phyloP scores from a whole-genome alignment of 2,329 filamentous ascomycete genomes.

The Trichoderma brevicompactum region DNA sequence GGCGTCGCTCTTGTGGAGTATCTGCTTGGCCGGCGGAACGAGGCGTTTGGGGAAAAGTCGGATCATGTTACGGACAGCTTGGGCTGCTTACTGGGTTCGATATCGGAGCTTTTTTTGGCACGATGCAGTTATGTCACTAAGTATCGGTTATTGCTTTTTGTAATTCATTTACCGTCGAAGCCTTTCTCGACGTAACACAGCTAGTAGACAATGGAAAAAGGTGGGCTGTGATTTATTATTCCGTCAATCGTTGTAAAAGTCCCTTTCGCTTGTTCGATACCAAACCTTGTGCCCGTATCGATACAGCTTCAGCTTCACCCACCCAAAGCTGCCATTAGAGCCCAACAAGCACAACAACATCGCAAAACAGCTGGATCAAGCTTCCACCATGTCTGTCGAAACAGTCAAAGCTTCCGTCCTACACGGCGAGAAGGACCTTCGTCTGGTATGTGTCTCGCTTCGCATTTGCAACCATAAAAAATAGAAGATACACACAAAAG shows the following conservation, averaged over 20 bases:
- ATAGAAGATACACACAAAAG: too few relatives aligned
- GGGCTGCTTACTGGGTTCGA: conserved; percentile 14
- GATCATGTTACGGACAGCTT: conserved; percentile 15
- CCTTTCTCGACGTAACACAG: too few relatives aligned
- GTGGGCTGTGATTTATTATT: background rate
- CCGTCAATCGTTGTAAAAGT: background rate
- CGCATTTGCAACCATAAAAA: background rate
- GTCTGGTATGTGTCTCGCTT: conserved; percentile 46
- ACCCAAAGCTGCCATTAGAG: background rate
- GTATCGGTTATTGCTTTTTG: background rate
- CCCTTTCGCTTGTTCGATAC: background rate
- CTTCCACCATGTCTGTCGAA: conserved; percentile 20
- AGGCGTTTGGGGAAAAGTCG: conserved; percentile 1
- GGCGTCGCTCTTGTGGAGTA: conserved; percentile 12
- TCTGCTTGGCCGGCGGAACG: background rate
- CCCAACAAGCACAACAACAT: background rate
- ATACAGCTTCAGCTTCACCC: background rate
- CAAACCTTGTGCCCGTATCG: background rate
- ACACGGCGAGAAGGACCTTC: conserved; percentile 56
- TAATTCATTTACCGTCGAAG: background rate
- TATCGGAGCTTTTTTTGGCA: conserved; percentile 23
- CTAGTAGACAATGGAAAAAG: background rate
- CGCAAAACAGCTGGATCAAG: background rate
- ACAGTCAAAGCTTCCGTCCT: conserved; percentile 57
- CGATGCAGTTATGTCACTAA: background rate